phyloP scores from a whole-genome alignment of 2,329 filamentous ascomycete genomes.

The Plectosphaerella sp. region DNA sequence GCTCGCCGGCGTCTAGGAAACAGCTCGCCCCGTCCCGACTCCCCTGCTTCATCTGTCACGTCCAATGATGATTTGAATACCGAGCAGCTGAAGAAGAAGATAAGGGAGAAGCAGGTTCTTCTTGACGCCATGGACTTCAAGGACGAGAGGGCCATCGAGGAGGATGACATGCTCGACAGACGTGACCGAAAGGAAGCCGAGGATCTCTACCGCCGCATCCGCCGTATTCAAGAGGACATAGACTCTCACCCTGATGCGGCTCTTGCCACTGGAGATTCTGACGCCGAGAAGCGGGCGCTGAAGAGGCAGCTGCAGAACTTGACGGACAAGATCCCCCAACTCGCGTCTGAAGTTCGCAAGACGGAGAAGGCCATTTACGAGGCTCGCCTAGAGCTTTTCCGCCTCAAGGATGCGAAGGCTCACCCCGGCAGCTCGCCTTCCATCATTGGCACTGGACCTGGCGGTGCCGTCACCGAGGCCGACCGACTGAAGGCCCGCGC shows the following conservation, averaged over 20 bases:
- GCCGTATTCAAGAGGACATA: slow-evolving; percentile 90
- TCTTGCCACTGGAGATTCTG: slow-evolving; percentile 69
- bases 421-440: slow-evolving; percentile 75
- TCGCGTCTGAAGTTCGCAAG: slow-evolving; percentile 87
- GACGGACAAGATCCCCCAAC: slow-evolving; percentile 83
- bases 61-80: slow-evolving; percentile 78
- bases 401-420: slow-evolving; percentile 87
- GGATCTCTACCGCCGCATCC: slow-evolving; percentile 87
- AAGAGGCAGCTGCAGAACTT: slow-evolving; percentile 86
- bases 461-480: slow-evolving; percentile 84
- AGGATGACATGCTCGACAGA: slow-evolving; percentile 88
- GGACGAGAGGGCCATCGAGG: slow-evolving; percentile 83
- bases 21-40: slow-evolving; percentile 74
- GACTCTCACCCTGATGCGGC: slow-evolving; percentile 80
- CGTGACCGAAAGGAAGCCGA: slow-evolving; percentile 89
- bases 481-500: slow-evolving; percentile 92
- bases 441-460: slow-evolving; percentile 89
- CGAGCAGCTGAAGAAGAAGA: slow-evolving; percentile 87
- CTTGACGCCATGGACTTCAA: slow-evolving; percentile 95
- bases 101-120: slow-evolving; percentile 89
- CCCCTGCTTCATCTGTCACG: slow-evolving; percentile 60
- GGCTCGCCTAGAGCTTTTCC: slow-evolving; percentile 86
- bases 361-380: slow-evolving; percentile 92
- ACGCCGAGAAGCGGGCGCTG: slow-evolving; percentile 79
- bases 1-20: slow-evolving; percentile 80